A percentile compares a stretch with the other conserved stretches of the same genome.
Evolutionary conservation across 164 flowering plant genomes (phyloP).

Genomic region (Magnolia kwangsiensis): DNA sequence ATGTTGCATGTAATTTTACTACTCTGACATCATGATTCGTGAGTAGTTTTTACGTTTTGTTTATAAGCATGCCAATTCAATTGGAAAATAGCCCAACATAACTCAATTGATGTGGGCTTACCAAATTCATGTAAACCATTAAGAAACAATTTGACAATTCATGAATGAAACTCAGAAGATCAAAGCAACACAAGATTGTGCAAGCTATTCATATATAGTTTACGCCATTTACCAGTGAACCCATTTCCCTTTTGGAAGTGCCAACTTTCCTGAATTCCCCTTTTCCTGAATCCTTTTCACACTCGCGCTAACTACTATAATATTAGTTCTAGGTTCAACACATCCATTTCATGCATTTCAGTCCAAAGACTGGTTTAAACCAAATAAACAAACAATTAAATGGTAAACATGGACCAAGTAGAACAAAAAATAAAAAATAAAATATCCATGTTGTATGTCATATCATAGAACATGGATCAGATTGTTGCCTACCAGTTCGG

Average conservation of each 20-base stretch:
- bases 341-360: neutral
- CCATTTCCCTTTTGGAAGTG: neutral
- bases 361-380: neutral
- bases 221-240: neutral
- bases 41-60: no score
- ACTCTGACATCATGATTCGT: no score
- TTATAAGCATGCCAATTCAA: no score
- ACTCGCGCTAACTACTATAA: neutral
- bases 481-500: slow-evolving; percentile 48
- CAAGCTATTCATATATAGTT: no score
- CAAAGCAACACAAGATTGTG: no score
- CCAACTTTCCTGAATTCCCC: neutral
- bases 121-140: no score
- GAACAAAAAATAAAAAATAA: neutral
- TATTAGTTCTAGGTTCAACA: neutral
- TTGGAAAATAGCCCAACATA: no score
- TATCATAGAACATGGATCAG: neutral
- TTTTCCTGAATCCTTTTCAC: neutral
- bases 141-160: no score
- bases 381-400: neutral
- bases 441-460: neutral
- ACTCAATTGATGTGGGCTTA: no score
- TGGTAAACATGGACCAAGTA: neutral
- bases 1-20: no score
- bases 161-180: no score